phyloP scores from a whole-genome alignment of 257 asterid genomes.

The Rhazya stricta region DNA sequence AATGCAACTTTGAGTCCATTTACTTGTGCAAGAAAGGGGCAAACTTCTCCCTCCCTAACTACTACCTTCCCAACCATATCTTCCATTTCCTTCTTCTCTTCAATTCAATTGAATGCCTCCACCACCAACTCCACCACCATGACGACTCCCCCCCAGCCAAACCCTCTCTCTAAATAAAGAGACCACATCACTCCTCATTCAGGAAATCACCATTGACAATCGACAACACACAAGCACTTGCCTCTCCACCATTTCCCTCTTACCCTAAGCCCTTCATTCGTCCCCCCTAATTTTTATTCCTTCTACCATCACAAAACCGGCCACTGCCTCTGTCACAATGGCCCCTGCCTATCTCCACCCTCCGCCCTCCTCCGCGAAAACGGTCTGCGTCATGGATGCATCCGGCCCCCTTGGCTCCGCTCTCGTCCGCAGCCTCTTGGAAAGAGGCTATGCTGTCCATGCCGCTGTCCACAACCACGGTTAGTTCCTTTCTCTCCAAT shows the following conservation, averaged over 20 bases:
- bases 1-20: neutral
- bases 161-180: neutral
- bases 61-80: constrained; percentile 50
- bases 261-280: constrained; percentile 30
- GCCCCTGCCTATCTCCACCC: constrained; percentile 13
- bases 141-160: neutral
- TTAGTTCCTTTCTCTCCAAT: constrained; percentile 2
- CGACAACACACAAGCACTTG: neutral
- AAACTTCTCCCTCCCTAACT: constrained; percentile 11
- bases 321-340: constrained; percentile 24
- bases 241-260: constrained; percentile 25
- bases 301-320: too few relatives aligned
- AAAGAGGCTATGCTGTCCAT: constrained; percentile 68
- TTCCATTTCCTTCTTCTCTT: neutral
- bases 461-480: constrained; percentile 64
- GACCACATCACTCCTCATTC: neutral
- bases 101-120: constrained; percentile 14
- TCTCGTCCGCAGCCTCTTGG: constrained; percentile 64
- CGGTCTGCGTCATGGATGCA: constrained; percentile 85
- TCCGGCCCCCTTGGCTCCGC: constrained; percentile 66
- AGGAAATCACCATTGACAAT: neutral
- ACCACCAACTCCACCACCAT: neutral
- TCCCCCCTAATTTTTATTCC: neutral
- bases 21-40: neutral
- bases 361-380: constrained; percentile 15